These are phyloP conservation scores for Trypanosoma vivax DNA, from an alignment of 208 protist species.

Conservation along the genomic window DNA sequence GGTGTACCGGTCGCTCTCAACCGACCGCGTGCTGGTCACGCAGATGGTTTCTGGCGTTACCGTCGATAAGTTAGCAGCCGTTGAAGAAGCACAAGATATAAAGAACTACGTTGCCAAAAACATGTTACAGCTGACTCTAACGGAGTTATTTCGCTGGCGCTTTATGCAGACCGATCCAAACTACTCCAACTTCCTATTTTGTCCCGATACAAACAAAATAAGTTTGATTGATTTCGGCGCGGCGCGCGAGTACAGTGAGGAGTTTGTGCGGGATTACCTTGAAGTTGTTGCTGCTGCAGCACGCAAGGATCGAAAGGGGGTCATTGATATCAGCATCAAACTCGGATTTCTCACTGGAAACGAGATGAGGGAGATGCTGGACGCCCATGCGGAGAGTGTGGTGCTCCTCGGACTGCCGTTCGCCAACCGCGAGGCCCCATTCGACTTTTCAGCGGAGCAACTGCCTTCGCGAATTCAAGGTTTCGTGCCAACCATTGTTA, in stretches of 20 bases:
- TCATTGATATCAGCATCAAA: slow-evolving; percentile 82
- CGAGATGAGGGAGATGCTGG: slow-evolving; percentile 86
- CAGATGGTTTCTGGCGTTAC: slow-evolving; percentile 62
- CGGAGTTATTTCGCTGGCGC: slow-evolving; percentile 92
- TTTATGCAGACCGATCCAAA: slow-evolving; percentile 98
- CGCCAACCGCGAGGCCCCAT: slow-evolving; percentile 34
- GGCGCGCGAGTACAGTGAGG: slow-evolving; percentile 62
- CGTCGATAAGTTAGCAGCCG: slow-evolving; percentile 47
- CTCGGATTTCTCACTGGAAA: slow-evolving; percentile 96
- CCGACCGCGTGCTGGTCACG: slow-evolving; percentile 56
- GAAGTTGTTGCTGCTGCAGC: slow-evolving; percentile 87
- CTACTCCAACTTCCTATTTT: slow-evolving; percentile 95
- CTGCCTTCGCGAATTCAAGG: slow-evolving; percentile 74
- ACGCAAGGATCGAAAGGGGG: slow-evolving; percentile 49
- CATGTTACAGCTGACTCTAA: slow-evolving; percentile 80
- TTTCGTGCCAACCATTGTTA: slow-evolving; percentile 91
- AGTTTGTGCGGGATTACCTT: slow-evolving; percentile 90
- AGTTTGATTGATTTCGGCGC: slow-evolving; percentile 94
- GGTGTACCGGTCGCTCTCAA: slow-evolving; percentile 49
- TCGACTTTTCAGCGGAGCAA: slow-evolving; percentile 86
- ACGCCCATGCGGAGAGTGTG: slow-evolving; percentile 87
- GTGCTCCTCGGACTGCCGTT: slow-evolving; percentile 91
- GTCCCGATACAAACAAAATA: slow-evolving; percentile 50
- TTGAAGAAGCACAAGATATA: slow-evolving; percentile 41
- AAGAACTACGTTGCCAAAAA: slow-evolving; percentile 73